These are phyloP conservation scores for Mycosarcoma maydis DNA, from an alignment of 1,284 basidiomycete species.

Conservation along the genomic window DNA sequence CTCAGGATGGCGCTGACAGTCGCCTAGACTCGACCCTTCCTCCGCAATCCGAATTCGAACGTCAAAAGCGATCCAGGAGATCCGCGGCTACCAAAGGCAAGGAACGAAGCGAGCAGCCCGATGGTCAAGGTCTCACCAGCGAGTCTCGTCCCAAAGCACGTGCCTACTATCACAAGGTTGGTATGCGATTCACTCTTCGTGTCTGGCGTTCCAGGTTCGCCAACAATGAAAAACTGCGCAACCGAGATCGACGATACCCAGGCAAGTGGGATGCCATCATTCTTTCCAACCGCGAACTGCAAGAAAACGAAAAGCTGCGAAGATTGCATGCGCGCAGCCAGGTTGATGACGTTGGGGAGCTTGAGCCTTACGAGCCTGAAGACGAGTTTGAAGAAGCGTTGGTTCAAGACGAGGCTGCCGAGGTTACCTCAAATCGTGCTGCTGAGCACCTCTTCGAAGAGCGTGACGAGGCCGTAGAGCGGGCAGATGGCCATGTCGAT, in stretches of 20 bases:
- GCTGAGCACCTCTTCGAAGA: constrained; percentile 8
- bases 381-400: constrained; percentile 31
- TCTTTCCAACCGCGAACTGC: constrained; percentile 48
- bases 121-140: constrained; percentile 20
- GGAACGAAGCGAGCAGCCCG: constrained; percentile 36
- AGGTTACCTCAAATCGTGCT: constrained; percentile 2
- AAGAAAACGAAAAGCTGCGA: constrained; percentile 41
- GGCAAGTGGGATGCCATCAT: constrained; percentile 60
- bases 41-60: constrained; percentile 51
- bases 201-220: constrained; percentile 54
- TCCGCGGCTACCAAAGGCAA: constrained; percentile 45
- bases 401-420: constrained; percentile 3
- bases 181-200: constrained; percentile 59
- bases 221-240: constrained; percentile 51
- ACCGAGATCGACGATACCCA: constrained; percentile 40
- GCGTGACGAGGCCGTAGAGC: constrained; percentile 1
- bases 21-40: constrained; percentile 41
- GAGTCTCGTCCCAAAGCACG: constrained; percentile 30
- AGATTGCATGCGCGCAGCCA: constrained; percentile 41
- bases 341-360: constrained; percentile 53
- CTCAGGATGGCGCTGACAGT: constrained; percentile 12
- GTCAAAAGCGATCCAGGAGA: constrained; percentile 41
- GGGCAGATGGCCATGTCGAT: constrained; percentile 19
- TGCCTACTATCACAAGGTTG: constrained; percentile 62
- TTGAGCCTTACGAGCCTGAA: constrained; percentile 48